Evolutionary conservation across 805 yeast species (phyloP).

Genomic region (Yarrowia sp.): DNA sequence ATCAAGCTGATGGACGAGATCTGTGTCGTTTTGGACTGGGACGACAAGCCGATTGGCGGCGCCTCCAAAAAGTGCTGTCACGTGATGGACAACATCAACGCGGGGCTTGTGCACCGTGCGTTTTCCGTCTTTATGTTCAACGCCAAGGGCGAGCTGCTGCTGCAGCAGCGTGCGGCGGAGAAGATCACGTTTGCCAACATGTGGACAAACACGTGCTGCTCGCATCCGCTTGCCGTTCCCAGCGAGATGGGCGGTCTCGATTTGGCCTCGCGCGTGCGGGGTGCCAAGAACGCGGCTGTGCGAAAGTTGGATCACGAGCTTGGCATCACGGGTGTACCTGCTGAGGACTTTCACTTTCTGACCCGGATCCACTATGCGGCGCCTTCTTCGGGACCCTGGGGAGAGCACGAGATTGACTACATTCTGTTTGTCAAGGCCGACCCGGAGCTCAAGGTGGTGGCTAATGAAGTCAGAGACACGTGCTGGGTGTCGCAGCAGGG

Average conservation of each 20-base stretch:
- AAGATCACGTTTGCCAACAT: conserved; percentile 93
- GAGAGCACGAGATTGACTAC: conserved; percentile 97
- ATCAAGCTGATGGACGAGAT: conserved; percentile 93
- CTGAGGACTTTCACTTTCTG: conserved; percentile 70
- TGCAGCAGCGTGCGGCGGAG: conserved; percentile 95
- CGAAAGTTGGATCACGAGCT: conserved; percentile 91
- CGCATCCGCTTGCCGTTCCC: conserved; percentile 88
- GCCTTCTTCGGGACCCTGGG: conserved; percentile 77
- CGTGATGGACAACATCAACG: conserved; percentile 78
- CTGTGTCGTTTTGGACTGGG: conserved; percentile 86
- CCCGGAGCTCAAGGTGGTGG: conserved; percentile 52
- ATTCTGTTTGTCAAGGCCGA: conserved; percentile 70
- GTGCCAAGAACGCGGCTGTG: conserved; percentile 84
- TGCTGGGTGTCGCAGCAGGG: conserved; percentile 69
- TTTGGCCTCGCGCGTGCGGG: conserved; percentile 62
- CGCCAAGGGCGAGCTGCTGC: conserved; percentile 65
- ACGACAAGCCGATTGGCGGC: conserved; percentile 86
- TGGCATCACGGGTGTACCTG: conserved; percentile 64
- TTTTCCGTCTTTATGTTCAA: conserved; percentile 93
- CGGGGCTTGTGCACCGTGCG: conserved; percentile 90
- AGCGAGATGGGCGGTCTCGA: conserved; percentile 67
- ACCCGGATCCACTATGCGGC: conserved; percentile 96
- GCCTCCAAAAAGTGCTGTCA: conserved; percentile 82
- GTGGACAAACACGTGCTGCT: conserved; percentile 99
- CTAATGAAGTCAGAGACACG: conserved; percentile 82